Evolutionary conservation across 2,329 filamentous ascomycete genomes (phyloP), one percentile per base, ranked within the genome.

Genomic region (Nannizzia gypsea): DNA sequence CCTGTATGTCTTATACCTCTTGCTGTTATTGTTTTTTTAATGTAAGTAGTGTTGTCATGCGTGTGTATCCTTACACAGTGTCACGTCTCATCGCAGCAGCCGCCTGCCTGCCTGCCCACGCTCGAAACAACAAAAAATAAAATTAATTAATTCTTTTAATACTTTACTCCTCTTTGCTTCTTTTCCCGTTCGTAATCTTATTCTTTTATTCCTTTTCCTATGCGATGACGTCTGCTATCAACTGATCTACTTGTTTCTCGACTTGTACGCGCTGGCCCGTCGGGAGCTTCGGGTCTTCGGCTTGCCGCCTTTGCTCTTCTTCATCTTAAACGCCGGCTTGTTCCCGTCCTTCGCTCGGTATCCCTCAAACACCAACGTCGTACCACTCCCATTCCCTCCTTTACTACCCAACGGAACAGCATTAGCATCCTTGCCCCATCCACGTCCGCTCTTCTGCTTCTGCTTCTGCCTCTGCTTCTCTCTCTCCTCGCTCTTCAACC

Each of bases 301-400:
- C 64, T 76, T 76, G 22, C 70, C 73, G 61, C 56, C 50, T 60
- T 67, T 63, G n/a, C 66, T 68, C 34, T 71, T 72, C 66, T 71
- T 73, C 38, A 73, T 64, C 46, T 69, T 73, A 57, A 71, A 65
- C 22, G 65, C 66, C 34, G 66, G 67, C 9, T 65, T 65, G 42
- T 66, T 48, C n/a, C 57, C 52, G 56, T 71, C 69, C 1, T 68
- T 71, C 26, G 76, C 76, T 28, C 76, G 73, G 60, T 76, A 70
- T 17, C 76, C 76, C 63, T 78, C 76, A 61, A 78, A 77, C 20
- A 78, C 71, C 46, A 76, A 63, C 0, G 70, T 70, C 40, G 40
- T 62, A 22, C 26, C 66, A 3, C 64, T 28, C 55, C 22, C 52
- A 46, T 31, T 26, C 3, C 13, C 58, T 2, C 26, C 36, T 20